Evolutionary conservation across 1,284 basidiomycete genomes (phyloP).

Genomic region (Inonotus hispidus): DNA sequence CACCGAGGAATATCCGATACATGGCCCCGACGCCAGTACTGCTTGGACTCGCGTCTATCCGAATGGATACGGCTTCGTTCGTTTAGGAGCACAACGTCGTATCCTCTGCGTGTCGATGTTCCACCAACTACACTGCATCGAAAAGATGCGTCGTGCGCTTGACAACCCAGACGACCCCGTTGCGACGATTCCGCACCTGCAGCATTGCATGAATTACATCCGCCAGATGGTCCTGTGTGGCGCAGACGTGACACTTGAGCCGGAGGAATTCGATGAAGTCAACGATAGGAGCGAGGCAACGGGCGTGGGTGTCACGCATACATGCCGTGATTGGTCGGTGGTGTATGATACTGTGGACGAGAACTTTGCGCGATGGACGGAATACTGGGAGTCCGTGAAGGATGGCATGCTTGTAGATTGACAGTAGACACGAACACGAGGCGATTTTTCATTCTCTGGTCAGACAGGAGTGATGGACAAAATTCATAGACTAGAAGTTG

Average conservation of each 20-base stretch:
- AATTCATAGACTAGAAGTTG: neutral
- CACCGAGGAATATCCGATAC: constrained; percentile 15
- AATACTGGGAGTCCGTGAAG: constrained; percentile 17
- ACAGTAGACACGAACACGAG: constrained; percentile 2
- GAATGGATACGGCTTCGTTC: constrained; percentile 18
- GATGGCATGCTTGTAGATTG: neutral
- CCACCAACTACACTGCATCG: constrained; percentile 32
- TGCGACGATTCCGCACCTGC: constrained; percentile 28
- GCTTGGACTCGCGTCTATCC: constrained; percentile 15
- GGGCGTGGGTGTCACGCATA: constrained; percentile 16
- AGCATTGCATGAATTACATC: constrained; percentile 23
- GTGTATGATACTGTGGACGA: constrained; percentile 16
- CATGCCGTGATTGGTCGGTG: constrained; percentile 16
- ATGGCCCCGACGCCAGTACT: constrained; percentile 10
- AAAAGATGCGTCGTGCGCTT: constrained; percentile 25
- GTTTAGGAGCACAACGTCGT: constrained; percentile 17
- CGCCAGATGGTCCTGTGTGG: constrained; percentile 20
- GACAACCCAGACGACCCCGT: constrained; percentile 15
- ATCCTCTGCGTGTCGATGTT: constrained; percentile 26
- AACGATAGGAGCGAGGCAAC: neutral
- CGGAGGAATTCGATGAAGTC: constrained; percentile 4
- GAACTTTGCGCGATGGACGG: constrained; percentile 15
- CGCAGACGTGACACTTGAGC: constrained; percentile 17
- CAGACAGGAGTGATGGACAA: no score
- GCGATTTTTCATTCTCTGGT: neutral